phyloP scores from a whole-genome alignment of 2,329 filamentous ascomycete genomes.

The Epichloe coenophiala region DNA sequence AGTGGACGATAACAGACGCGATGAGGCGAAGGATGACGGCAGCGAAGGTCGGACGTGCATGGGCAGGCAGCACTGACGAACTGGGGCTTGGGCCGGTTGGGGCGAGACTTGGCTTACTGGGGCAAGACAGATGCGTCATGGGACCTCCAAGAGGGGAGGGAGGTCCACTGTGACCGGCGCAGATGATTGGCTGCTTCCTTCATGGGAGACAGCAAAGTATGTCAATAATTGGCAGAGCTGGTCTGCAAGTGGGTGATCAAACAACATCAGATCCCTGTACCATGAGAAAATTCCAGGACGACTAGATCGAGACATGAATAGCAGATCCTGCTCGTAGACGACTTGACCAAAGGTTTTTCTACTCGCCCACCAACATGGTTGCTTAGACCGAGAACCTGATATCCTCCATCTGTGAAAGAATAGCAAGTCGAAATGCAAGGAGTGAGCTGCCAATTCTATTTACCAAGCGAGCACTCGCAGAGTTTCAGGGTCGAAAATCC shows the following conservation, averaged over 20 bases:
- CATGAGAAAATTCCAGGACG: no score
- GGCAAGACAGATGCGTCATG: slow-evolving; percentile 21
- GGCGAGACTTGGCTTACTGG: slow-evolving; percentile 4
- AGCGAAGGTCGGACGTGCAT: neutral
- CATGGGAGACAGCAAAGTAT: neutral
- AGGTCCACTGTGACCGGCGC: neutral
- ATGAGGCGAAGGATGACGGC: slow-evolving; percentile 2
- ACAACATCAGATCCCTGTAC: no score
- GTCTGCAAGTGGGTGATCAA: neutral
- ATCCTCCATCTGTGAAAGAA: no score
- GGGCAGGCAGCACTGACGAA: neutral
- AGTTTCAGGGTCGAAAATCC: no score
- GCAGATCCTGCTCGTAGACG: no score
- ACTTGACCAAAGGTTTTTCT: no score
- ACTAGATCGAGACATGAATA: no score
- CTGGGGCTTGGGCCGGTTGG: slow-evolving; percentile 7
- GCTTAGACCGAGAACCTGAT: no score
- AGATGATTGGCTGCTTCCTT: neutral
- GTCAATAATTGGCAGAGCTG: neutral
- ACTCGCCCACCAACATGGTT: no score
- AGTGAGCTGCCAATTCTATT: no score
- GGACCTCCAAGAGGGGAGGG: slow-evolving; percentile 9
- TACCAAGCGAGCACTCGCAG: no score
- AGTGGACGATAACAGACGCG: neutral
- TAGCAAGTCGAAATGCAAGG: no score